Base-by-base conservation (phyloP, 495 filamentous ascomycete genomes). In the Astrocystis sublimbata region DNA sequence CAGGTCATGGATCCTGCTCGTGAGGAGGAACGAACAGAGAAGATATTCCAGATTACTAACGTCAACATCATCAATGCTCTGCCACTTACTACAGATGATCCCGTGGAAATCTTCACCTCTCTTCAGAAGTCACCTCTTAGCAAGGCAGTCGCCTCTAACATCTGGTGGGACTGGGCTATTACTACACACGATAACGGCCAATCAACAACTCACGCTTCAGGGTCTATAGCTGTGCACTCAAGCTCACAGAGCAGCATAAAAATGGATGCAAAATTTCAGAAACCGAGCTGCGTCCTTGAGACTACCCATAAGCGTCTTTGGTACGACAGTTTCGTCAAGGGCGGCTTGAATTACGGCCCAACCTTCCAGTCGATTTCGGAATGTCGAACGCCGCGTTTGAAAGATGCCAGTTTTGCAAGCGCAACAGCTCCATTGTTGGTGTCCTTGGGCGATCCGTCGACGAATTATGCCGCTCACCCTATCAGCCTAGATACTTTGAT, bases 31-130 rank as follows among this genome's bases (percentile, higher is more conserved):
- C 76, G n/a, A n/a, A 77, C 21, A 78, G 78, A 36, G 79, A 79
- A 5, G 73, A 74, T 55, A 33, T 82, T 7, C 24, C 81, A 3
- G 4, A 79, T 9, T 24, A 73, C 0, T 78, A 84, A 58, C 45
- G 65, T 75, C 3, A 41, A 58, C 13, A 56, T 66, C 13, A 13
- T 21, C 19, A 66, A 60, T 0, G 74, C 74, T 4, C 26, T 80
- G 13, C 40, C 72, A 1, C 31, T 80, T 7, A 10, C 54, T 3
- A 67, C 74, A 1, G 23, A 35, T 2, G 42, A 64, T 7, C 2
- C 45, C 0, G 23, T 28, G 1, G 73, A 79, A 58, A 45, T 79
- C 0, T 55, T 75, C 2, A 76, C 75, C 13, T 64, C 19, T 3
- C 50, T 79, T 4, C 61, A 65, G 7, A 66, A 60, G 3, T 54